Evolutionary conservation across 768 basidiomycete species (phyloP), one percentile per base, ranked within the genome.

Genomic region (Myochromella boudieri): DNA sequence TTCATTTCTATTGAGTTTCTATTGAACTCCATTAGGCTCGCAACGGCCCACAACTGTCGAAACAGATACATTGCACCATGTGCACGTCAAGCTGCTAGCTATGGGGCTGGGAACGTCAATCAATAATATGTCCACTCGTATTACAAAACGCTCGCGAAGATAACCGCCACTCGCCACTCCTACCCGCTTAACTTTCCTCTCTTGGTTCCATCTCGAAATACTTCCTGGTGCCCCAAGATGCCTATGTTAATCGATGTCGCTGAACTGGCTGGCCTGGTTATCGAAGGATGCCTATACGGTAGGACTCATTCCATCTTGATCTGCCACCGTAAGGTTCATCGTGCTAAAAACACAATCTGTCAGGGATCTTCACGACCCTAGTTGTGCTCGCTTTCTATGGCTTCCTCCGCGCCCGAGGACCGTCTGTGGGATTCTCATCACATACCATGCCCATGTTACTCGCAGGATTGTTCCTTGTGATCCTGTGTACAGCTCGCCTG

Each of bases 211-310:
- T n/a, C n/a, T n/a, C n/a, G n/a, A n/a, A n/a, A n/a, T n/a, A n/a
- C n/a, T n/a, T n/a, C n/a, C n/a, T n/a, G n/a, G n/a, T n/a, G n/a
- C n/a, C n/a, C n/a, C n/a, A 8, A 38, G 26, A 44, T 44, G 44
- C 44, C 44, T 2, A 45, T 45, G 44, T 27, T 37, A 14, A 45
- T 45, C 7, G 44, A 45, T 28, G 36, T 37, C 15, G 44, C 44
- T 9, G 44, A 45, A 38, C 28, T 45, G 36, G 22, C 34, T 3
- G 44, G 44, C 15, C 25, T 45, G 14, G 34, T 38, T 4, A 17
- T 27, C 3, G 44, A 45, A 20, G 44, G 22, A 8, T 45, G 44
- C 29, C 26, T 45, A 4, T 45, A 45, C 37, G 44, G 44, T 45
- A 28, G 8, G 44, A 10, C 17, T 18, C 26, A 3, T 4, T 2